phyloP scores from a whole-genome alignment of 1,284 basidiomycete genomes.

The Trichosporon sp. region DNA sequence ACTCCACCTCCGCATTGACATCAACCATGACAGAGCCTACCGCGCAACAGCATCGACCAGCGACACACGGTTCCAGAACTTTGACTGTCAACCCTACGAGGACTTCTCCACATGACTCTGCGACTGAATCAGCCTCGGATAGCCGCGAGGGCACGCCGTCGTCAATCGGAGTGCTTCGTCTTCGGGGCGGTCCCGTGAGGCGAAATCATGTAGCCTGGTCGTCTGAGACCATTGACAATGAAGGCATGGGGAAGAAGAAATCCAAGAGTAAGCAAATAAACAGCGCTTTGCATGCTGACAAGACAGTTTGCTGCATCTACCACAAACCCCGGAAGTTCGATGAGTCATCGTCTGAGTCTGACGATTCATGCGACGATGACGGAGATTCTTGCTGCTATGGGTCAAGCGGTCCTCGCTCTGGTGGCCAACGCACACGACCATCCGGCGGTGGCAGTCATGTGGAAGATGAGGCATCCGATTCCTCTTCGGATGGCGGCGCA shows the following conservation, averaged over 20 bases:
- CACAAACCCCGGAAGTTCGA: slow-evolving; percentile 49
- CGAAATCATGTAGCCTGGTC: slow-evolving; percentile 46
- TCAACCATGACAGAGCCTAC: slow-evolving; percentile 54
- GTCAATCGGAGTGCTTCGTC: slow-evolving; percentile 34
- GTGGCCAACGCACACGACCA: background rate
- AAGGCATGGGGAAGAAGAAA: slow-evolving; percentile 50
- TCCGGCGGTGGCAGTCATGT: background rate
- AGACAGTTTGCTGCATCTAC: slow-evolving; percentile 52
- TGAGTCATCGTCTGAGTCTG: slow-evolving; percentile 49
- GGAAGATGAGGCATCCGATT: slow-evolving; percentile 14
- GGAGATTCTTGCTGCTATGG: slow-evolving; percentile 3
- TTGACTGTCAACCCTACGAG: slow-evolving; percentile 23
- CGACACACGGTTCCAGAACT: slow-evolving; percentile 28
- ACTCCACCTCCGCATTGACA: too few relatives aligned
- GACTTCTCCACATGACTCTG: slow-evolving; percentile 14
- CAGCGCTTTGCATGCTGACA: slow-evolving; percentile 3
- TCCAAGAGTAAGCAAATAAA: slow-evolving; percentile 49
- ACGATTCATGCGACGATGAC: slow-evolving; percentile 32
- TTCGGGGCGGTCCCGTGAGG: slow-evolving; percentile 41
- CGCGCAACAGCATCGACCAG: slow-evolving; percentile 29
- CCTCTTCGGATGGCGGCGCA: slow-evolving; percentile 16
- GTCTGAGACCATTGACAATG: slow-evolving; percentile 50
- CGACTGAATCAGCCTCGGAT: background rate
- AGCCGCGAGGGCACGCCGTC: slow-evolving; percentile 14
- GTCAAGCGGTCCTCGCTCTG: background rate